Conservation (phyloP, 352 stramenopile genomes). For the Nannochloropsis limnetica region DNA sequence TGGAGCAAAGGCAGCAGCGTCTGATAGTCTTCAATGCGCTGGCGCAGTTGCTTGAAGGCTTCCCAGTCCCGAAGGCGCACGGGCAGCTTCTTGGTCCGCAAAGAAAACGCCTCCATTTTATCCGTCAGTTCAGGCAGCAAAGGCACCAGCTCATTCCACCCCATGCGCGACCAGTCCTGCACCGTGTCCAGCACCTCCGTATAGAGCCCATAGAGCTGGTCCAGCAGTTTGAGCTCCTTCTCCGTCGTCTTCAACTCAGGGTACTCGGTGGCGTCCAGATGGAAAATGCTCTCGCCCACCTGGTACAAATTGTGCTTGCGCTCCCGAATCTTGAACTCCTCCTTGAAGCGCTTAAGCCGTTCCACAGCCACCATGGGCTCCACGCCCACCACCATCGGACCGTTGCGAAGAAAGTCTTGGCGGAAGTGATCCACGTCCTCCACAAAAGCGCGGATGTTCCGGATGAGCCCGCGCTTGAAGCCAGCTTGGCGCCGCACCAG, state of each 20-base stretch:
- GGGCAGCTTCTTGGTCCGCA: slow-evolving; percentile 92
- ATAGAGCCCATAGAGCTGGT: slow-evolving; percentile 84
- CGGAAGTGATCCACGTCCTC: slow-evolving; percentile 88
- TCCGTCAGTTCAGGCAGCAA: slow-evolving; percentile 88
- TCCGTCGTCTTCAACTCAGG: slow-evolving; percentile 89
- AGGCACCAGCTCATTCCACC: slow-evolving; percentile 81
- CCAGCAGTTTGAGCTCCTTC: slow-evolving; percentile 86
- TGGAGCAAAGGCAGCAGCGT: slow-evolving; percentile 87
- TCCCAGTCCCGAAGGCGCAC: slow-evolving; percentile 88
- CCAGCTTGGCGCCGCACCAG: slow-evolving; percentile 64
- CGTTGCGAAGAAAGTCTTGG: slow-evolving; percentile 88
- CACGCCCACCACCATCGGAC: slow-evolving; percentile 90
- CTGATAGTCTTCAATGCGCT: slow-evolving; percentile 85
- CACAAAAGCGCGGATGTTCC: slow-evolving; percentile 91
- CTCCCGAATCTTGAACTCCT: slow-evolving; percentile 92
- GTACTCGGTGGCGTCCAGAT: slow-evolving; percentile 85
- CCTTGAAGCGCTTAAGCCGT: slow-evolving; percentile 89
- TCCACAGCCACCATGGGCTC: slow-evolving; percentile 88
- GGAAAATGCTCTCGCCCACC: slow-evolving; percentile 91
- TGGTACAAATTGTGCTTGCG: slow-evolving; percentile 93
- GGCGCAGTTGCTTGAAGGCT: slow-evolving; percentile 82
- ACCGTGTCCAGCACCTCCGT: slow-evolving; percentile 91
- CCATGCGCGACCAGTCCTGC: slow-evolving; percentile 82
- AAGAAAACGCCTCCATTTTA: slow-evolving; percentile 87
- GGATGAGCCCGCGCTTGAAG: slow-evolving; percentile 87